phyloP scores from a whole-genome alignment of 805 yeast species.

The Schwanniomyces polymorphus region DNA sequence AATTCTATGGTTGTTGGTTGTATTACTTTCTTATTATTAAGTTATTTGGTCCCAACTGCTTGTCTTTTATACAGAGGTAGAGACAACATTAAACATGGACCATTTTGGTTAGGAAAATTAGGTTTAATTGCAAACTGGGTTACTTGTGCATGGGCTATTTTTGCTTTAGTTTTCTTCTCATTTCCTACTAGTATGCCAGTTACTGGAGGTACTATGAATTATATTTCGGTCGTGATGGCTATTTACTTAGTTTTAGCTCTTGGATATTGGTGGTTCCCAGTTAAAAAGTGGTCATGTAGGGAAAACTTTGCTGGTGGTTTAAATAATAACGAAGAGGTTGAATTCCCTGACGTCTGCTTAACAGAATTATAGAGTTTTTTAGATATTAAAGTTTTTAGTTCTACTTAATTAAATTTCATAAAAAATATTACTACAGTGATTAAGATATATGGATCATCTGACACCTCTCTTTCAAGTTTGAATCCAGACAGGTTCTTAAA shows the following conservation, averaged over 20 bases:
- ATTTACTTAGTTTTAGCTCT: conserved; percentile 33
- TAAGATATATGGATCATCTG: conserved; percentile 43
- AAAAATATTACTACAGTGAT: not conserved
- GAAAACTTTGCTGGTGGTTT: conserved; percentile 44
- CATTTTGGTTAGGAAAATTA: conserved; percentile 62
- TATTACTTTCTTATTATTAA: conserved; percentile 55
- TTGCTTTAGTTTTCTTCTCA: conserved; percentile 60
- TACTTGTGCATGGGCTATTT: conserved; percentile 55
- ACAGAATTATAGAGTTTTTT: conserved; percentile 11
- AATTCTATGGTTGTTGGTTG: conserved; percentile 64
- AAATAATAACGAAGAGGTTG: conserved; percentile 38
- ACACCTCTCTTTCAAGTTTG: conserved; percentile 51
- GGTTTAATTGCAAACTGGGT: conserved; percentile 54
- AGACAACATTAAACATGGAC: conserved; percentile 57
- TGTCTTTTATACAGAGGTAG: conserved; percentile 51
- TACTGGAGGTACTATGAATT: conserved; percentile 62
- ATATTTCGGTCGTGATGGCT: conserved; percentile 56
- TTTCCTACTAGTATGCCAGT: conserved; percentile 69
- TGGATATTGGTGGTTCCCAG: conserved; percentile 45
- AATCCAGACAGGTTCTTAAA: conserved; percentile 54
- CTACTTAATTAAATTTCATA: not conserved
- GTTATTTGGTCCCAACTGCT: conserved; percentile 56
- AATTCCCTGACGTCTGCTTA: conserved; percentile 44
- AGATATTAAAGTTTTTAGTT: not conserved
- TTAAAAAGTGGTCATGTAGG: conserved; percentile 36